Evolutionary conservation across 192 early-diverging fungal genomes (phyloP).

Genomic region (Jimgerdemannia lactiflua): DNA sequence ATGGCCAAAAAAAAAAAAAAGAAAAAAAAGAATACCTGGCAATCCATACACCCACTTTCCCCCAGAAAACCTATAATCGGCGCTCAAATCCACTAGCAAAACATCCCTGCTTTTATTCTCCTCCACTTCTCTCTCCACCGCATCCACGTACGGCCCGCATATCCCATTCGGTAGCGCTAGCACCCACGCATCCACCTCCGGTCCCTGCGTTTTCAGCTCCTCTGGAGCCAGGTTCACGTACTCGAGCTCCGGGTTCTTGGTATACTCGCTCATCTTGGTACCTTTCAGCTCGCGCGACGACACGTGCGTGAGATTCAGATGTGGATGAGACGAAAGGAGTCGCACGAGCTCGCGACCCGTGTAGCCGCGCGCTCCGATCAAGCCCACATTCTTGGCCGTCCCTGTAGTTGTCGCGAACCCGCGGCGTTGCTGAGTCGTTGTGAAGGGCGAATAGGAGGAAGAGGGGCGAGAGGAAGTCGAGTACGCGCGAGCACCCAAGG

Average conservation of each 20-base stretch:
- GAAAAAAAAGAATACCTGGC: conserved; percentile 33
- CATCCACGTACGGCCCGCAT: conserved; percentile 89
- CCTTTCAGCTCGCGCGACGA: conserved; percentile 94
- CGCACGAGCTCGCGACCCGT: conserved; percentile 95
- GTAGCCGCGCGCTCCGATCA: conserved; percentile 97
- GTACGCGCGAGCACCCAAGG: conserved; percentile 52
- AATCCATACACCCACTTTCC: conserved; percentile 87
- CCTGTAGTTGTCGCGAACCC: conserved; percentile 51
- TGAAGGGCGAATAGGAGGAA: neutral
- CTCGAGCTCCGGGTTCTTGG: conserved; percentile 49
- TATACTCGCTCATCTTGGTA: conserved; percentile 78
- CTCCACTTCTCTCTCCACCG: conserved; percentile 57
- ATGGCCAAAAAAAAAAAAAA: too few relatives aligned
- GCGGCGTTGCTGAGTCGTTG: conserved; percentile 44
- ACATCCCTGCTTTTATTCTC: conserved; percentile 50
- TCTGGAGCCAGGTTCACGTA: conserved; percentile 84
- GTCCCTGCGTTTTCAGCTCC: conserved; percentile 37
- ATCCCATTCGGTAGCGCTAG: conserved; percentile 96
- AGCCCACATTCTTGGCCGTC: conserved; percentile 60
- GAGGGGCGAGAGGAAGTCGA: conserved; percentile 44
- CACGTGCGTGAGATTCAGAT: conserved; percentile 82
- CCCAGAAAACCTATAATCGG: conserved; percentile 89
- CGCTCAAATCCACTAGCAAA: conserved; percentile 84
- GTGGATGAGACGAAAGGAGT: conserved; percentile 85
- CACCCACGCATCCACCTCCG: conserved; percentile 92